phyloP scores from a whole-genome alignment of 805 yeast species.

The Hanseniaspora lachancei region DNA sequence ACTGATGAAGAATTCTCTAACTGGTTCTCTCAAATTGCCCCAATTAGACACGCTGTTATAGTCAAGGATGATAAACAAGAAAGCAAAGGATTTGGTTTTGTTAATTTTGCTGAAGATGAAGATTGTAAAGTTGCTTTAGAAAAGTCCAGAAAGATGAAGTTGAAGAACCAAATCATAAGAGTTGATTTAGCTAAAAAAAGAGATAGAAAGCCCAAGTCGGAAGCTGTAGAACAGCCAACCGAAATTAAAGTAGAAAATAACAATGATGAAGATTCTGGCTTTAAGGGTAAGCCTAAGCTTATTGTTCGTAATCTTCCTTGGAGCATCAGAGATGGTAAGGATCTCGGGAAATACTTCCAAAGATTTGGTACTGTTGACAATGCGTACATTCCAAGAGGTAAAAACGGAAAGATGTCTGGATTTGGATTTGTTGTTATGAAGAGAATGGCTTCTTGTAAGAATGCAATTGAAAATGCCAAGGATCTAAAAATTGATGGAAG shows the following conservation, averaged over 20 bases:
- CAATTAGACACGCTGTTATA: constrained; percentile 87
- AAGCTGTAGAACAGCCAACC: background rate
- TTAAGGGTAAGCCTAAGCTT: constrained; percentile 68
- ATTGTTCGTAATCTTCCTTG: constrained; percentile 91
- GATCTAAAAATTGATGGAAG: constrained; percentile 79
- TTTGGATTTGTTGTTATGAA: constrained; percentile 91
- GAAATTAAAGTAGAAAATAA: constrained; percentile 1
- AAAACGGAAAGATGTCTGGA: constrained; percentile 82
- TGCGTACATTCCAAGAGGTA: constrained; percentile 76
- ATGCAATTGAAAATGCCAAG: constrained; percentile 60
- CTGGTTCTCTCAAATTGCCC: constrained; percentile 82
- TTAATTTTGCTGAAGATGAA: constrained; percentile 70
- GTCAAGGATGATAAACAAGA: constrained; percentile 65
- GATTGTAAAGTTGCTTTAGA: constrained; percentile 69
- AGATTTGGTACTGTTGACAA: constrained; percentile 79
- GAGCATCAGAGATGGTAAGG: constrained; percentile 73
- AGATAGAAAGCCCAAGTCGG: constrained; percentile 38
- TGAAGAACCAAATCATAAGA: constrained; percentile 52
- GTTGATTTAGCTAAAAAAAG: constrained; percentile 88
- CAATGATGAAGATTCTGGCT: background rate
- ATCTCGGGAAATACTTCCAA: constrained; percentile 53
- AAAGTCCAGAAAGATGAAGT: constrained; percentile 49
- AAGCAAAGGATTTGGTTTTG: constrained; percentile 93
- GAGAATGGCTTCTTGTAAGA: constrained; percentile 60
- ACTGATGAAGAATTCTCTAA: constrained; percentile 71